Conservation (phyloP, 2,329 filamentous ascomycete species). For the Beauveria medogensis region DNA sequence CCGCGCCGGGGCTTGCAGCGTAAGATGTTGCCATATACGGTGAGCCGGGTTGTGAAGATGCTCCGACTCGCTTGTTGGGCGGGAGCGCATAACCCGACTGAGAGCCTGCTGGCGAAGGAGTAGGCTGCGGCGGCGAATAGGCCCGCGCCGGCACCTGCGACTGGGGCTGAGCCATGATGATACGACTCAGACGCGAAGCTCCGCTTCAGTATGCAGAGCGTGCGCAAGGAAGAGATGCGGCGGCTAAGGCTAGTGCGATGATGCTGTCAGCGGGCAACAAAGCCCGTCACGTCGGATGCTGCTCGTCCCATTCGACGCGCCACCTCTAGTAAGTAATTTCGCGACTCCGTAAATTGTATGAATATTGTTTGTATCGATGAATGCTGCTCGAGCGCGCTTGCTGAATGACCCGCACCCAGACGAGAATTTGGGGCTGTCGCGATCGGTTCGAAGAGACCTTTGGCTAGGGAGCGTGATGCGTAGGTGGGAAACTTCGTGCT, state of each 20-base stretch:
- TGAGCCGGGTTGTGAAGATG: slow-evolving; percentile 58
- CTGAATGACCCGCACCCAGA: background rate
- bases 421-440: background rate
- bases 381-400: background rate
- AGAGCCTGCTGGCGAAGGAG: slow-evolving; percentile 51
- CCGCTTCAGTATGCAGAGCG: slow-evolving; percentile 4
- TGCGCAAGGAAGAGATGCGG: slow-evolving; percentile 6
- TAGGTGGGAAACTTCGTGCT: slow-evolving; percentile 21
- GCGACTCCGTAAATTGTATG: background rate
- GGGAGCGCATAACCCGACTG: slow-evolving; percentile 50
- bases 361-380: background rate
- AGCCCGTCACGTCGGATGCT: slow-evolving; percentile 40
- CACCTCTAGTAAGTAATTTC: background rate
- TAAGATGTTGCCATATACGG: slow-evolving; percentile 49
- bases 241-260: slow-evolving; percentile 13
- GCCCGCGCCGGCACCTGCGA: slow-evolving; percentile 42
- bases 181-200: slow-evolving; percentile 2
- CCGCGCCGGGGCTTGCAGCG: slow-evolving; percentile 36
- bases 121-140: slow-evolving; percentile 56
- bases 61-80: slow-evolving; percentile 60
- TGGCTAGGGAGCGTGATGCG: slow-evolving; percentile 19
- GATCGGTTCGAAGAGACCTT: slow-evolving; percentile 1
- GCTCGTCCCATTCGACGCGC: slow-evolving; percentile 40
- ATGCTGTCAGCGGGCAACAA: slow-evolving; percentile 37
- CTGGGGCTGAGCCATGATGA: slow-evolving; percentile 52